Percentiles rank a stretch among this genome's conserved stretches.
phyloP scores from a whole-genome alignment of 1,139 yeast genomes.

The Saccharomyces pastorianus region DNA sequence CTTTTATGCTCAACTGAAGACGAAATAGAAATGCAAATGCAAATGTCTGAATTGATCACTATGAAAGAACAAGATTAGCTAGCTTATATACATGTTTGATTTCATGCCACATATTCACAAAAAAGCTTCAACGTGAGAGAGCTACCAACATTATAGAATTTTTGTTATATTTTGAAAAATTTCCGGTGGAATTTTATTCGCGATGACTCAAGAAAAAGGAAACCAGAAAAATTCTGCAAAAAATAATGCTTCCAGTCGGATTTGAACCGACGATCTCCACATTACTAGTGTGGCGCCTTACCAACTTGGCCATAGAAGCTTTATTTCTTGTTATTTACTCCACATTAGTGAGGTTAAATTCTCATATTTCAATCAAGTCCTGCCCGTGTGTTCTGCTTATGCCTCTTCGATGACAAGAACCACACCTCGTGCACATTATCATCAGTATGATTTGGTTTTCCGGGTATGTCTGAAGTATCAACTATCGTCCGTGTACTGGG shows the following conservation, averaged over 20 bases:
- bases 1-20: too few species aligned
- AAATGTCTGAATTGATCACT: neutral
- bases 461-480: too few species aligned
- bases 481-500: too few species aligned
- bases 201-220: neutral
- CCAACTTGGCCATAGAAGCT: constrained; percentile 76
- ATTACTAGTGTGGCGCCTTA: constrained; percentile 34
- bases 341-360: too few species aligned
- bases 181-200: neutral
- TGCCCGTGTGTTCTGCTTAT: too few species aligned
- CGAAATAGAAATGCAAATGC: too few species aligned
- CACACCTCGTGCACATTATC: too few species aligned
- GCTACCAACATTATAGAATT: neutral
- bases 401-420: too few species aligned
- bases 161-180: neutral
- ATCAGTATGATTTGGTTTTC: too few species aligned
- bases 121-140: neutral
- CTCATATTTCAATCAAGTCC: too few species aligned
- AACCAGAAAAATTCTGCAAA: neutral
- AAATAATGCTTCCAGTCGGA: constrained; percentile 4
- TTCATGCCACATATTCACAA: neutral
- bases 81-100: neutral
- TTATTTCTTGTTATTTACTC: neutral
- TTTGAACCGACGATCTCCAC: constrained; percentile 81
- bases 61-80: neutral